Evolutionary conservation across 2,329 filamentous ascomycete species (phyloP).

Genomic region (Fusarium hainanense): DNA sequence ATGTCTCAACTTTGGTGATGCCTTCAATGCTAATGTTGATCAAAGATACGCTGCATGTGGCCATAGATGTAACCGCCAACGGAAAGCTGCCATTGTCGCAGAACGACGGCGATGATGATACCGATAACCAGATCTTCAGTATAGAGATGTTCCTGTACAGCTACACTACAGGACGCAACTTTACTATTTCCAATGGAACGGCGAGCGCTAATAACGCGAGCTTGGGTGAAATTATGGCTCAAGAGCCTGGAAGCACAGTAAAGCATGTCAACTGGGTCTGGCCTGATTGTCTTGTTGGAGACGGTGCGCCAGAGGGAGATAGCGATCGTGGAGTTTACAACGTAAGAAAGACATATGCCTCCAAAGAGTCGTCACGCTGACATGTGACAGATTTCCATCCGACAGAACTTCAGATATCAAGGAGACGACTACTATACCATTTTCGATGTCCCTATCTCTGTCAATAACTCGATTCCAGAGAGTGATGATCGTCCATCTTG

Average conservation of each 20-base stretch:
- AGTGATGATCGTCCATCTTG: slow-evolving; percentile 59
- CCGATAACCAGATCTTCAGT: slow-evolving; percentile 68
- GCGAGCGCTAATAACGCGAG: slow-evolving; percentile 62
- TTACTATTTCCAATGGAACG: slow-evolving; percentile 75
- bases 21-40: slow-evolving; percentile 9
- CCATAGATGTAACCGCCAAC: slow-evolving; percentile 74
- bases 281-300: slow-evolving; percentile 74
- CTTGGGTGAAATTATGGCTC: slow-evolving; percentile 66
- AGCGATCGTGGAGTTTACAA: slow-evolving; percentile 71
- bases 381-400: slow-evolving; percentile 69
- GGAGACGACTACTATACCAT: slow-evolving; percentile 73
- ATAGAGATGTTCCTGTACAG: slow-evolving; percentile 76
- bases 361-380: neutral
- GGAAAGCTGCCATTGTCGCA: slow-evolving; percentile 71
- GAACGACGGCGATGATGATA: slow-evolving; percentile 61
- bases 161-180: slow-evolving; percentile 70
- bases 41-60: slow-evolving; percentile 68
- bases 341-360: slow-evolving; percentile 53
- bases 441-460: slow-evolving; percentile 75
- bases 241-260: slow-evolving; percentile 74
- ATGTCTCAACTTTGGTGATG: neutral
- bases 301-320: slow-evolving; percentile 60
- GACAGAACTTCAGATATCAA: slow-evolving; percentile 76
- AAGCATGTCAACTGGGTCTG: slow-evolving; percentile 80
- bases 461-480: slow-evolving; percentile 71